phyloP scores from a whole-genome alignment of 2,329 filamentous ascomycete species.

The Microcyclospora tardicrescens region DNA sequence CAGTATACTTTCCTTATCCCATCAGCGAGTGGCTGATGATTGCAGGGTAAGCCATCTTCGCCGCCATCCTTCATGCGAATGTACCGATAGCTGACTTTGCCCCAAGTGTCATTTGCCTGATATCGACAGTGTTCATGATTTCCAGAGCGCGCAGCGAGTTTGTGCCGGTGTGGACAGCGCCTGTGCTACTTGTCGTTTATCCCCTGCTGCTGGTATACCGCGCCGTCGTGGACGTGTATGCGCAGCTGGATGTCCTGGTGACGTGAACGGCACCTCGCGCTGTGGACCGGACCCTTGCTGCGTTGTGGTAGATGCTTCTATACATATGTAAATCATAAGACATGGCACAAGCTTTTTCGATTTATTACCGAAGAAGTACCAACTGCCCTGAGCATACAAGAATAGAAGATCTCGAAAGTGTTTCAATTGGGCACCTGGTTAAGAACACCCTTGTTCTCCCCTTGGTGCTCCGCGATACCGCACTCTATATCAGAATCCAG shows the following conservation, averaged over 20 bases:
- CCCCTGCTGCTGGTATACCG: constrained; percentile 6
- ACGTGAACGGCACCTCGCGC: neutral
- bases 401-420: no score
- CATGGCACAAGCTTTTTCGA: no score
- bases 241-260: constrained; percentile 6
- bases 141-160: constrained; percentile 10
- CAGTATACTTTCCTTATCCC: constrained; percentile 9
- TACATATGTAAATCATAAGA: no score
- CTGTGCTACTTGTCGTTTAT: constrained; percentile 6
- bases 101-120: constrained; percentile 6
- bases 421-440: no score
- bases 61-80: neutral
- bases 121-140: constrained; percentile 7
- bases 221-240: constrained; percentile 9
- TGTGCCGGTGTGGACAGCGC: constrained; percentile 8
- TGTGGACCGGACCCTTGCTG: no score
- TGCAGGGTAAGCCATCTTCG: constrained; percentile 4
- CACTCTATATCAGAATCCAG: no score
- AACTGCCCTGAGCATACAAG: no score
- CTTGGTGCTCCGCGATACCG: no score
- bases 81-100: constrained; percentile 1
- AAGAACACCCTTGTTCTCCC: no score
- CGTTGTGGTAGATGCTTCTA: no score
- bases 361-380: no score
- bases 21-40: constrained; percentile 10